These are phyloP conservation scores for Niebla homalea DNA, from an alignment of 495 filamentous ascomycete genomes.

Conservation along the genomic window DNA sequence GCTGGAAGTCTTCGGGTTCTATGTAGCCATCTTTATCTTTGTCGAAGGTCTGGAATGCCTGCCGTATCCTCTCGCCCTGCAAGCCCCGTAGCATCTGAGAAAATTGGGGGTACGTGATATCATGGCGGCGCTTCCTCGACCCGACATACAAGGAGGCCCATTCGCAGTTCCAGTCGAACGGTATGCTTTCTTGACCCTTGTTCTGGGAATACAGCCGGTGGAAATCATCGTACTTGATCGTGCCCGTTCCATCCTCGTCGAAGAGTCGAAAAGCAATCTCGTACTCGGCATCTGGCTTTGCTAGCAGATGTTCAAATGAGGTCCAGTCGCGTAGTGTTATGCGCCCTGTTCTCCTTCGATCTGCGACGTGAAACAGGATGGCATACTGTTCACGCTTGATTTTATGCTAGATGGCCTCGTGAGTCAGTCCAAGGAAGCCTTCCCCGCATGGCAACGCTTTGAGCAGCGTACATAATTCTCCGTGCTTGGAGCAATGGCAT, in stretches of 20 bases:
- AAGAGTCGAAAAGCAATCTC: slow-evolving; percentile 97
- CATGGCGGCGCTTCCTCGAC: slow-evolving; percentile 66
- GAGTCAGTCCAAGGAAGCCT: slow-evolving; percentile 16
- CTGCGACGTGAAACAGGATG: slow-evolving; percentile 82
- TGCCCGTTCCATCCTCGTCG: slow-evolving; percentile 67
- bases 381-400: slow-evolving; percentile 90
- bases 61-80: slow-evolving; percentile 87
- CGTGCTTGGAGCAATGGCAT: slow-evolving; percentile 72
- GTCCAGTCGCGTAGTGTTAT: slow-evolving; percentile 76
- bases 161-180: slow-evolving; percentile 93
- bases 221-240: slow-evolving; percentile 79
- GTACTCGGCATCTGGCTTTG: slow-evolving; percentile 94
- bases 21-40: slow-evolving; percentile 95
- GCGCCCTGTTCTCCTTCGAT: slow-evolving; percentile 55
- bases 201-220: slow-evolving; percentile 64
- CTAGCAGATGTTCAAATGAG: slow-evolving; percentile 82
- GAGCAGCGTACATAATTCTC: slow-evolving; percentile 73
- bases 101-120: slow-evolving; percentile 92
- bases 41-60: slow-evolving; percentile 87
- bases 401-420: slow-evolving; percentile 58
- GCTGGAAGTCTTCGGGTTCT: slow-evolving; percentile 87
- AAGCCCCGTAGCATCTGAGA: slow-evolving; percentile 94
- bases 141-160: slow-evolving; percentile 95
- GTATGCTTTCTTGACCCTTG: slow-evolving; percentile 67
- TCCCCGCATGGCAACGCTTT: background rate